Base-by-base conservation (phyloP, 805 yeast genomes). In the Candida sanyiensis region DNA sequence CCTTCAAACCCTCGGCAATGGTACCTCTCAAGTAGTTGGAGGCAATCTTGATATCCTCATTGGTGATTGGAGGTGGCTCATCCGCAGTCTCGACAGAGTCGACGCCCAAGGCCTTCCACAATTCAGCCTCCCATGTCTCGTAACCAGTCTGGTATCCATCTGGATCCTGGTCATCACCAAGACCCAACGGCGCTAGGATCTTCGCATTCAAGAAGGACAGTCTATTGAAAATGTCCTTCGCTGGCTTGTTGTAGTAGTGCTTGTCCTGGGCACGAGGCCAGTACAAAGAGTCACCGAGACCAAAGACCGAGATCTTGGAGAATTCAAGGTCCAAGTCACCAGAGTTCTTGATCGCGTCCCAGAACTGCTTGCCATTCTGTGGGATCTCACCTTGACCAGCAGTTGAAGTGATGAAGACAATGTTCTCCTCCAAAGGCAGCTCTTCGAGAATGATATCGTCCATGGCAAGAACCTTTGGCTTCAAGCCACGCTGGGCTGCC, bases 181-280 rank as follows among this genome's bases (percentile, higher is more conserved):
- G 69, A 15, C 96, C 97, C 32, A 88, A 63, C 3, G 83, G 84
- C 41, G 77, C 73, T 39, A 90, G 64, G 43, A 76, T 77, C 44
- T 71, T 76, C 44, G 83, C 96, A 30, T 95, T 93, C 43, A 86
- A 70, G 42, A 81, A 65, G 46, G 64, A 66, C 46, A 90, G 64
- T 46, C 81, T 78, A 46, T 73, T 74, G 57, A 63, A 68, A 47
- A 90, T 65, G 59, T 88, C 96, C 48, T 72, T 72, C 15, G 82
- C 75, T 12, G 97, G 97, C 60, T 88, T 89, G 69, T 90, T 90
- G 66, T 87, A 90, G 66, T 85, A 90, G 60, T 84, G 90, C 51
- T 80, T 79, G 65, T 90, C 97, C 63, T 90, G 95, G 61, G 86
- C 85, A 66, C 97, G 77, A 52, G 97, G 97, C 97, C 97, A 90